Conservation (phyloP, 108 stramenopile species). For the Fragilaria crotonensis region DNA sequence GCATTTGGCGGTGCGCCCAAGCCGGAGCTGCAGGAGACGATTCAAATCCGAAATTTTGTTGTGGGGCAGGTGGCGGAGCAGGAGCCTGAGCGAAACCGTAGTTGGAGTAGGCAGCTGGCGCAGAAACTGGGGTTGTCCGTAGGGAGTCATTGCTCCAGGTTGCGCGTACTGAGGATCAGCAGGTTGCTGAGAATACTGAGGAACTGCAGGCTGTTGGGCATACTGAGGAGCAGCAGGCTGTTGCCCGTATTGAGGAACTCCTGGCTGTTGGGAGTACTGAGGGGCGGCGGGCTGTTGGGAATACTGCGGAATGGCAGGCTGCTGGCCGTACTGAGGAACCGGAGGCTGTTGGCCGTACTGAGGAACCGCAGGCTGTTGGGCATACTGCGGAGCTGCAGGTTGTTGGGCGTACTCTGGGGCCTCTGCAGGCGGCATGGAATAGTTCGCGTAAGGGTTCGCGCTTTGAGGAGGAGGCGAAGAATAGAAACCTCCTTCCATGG, state of each 20-base stretch:
- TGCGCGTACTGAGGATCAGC: neutral
- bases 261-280: neutral
- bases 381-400: conserved; percentile 13
- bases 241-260: conserved; percentile 4
- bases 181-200: neutral
- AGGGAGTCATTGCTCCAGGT: too few species aligned
- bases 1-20: neutral
- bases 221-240: conserved; percentile 7
- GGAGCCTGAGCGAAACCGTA: too few species aligned
- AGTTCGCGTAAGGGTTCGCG: conserved; percentile 19
- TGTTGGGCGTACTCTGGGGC: conserved; percentile 8
- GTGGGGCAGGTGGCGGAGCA: neutral
- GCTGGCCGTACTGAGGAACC: neutral
- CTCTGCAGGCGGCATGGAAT: conserved; percentile 14
- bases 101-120: too few species aligned
- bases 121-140: too few species aligned
- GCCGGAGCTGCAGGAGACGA: neutral
- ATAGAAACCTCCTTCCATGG: conserved; percentile 1
- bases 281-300: neutral
- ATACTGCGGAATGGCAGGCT: neutral
- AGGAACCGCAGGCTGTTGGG: conserved; percentile 5
- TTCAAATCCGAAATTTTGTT: neutral
- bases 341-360: neutral
- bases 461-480: conserved; percentile 6
- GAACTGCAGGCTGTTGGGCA: conserved; percentile 10